A percentile compares a stretch with the other conserved stretches of the same genome.
Evolutionary conservation across 2,329 filamentous ascomycete species (phyloP).

Genomic region (Juglanconis oblonga): DNA sequence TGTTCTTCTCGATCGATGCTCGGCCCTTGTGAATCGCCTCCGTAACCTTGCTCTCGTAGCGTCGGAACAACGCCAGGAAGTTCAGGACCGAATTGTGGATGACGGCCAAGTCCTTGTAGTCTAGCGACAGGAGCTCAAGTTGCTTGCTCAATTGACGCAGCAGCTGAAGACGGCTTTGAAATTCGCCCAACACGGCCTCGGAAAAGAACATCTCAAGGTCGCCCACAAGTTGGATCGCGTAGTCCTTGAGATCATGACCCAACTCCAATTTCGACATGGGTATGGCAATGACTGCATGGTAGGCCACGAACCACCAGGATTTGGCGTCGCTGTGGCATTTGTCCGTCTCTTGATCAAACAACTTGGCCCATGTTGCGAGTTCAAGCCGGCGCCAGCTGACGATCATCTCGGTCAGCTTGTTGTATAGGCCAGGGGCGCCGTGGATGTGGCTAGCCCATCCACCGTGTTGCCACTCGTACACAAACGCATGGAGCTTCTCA

Average conservation of each 20-base stretch:
- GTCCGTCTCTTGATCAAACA: slow-evolving; percentile 80
- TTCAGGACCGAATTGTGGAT: slow-evolving; percentile 68
- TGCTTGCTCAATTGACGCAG: slow-evolving; percentile 65
- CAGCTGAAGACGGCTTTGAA: slow-evolving; percentile 67
- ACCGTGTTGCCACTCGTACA: slow-evolving; percentile 90
- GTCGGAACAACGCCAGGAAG: slow-evolving; percentile 71
- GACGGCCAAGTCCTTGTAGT: slow-evolving; percentile 55
- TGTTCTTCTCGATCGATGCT: slow-evolving; percentile 76
- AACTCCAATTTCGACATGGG: slow-evolving; percentile 64
- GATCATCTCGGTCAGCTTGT: slow-evolving; percentile 75
- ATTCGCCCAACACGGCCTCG: slow-evolving; percentile 79
- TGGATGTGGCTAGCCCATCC: slow-evolving; percentile 81
- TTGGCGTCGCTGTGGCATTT: slow-evolving; percentile 76
- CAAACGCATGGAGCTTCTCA: slow-evolving; percentile 79
- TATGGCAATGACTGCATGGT: slow-evolving; percentile 79
- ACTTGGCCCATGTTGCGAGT: slow-evolving; percentile 82
- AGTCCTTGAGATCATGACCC: slow-evolving; percentile 56
- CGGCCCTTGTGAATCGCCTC: slow-evolving; percentile 68
- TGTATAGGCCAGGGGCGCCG: slow-evolving; percentile 67
- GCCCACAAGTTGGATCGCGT: slow-evolving; percentile 67
- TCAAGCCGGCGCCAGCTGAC: slow-evolving; percentile 90
- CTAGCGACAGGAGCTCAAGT: slow-evolving; percentile 56
- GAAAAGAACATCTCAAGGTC: slow-evolving; percentile 78
- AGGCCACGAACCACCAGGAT: slow-evolving; percentile 96
- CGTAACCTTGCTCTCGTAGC: slow-evolving; percentile 65